Evolutionary conservation across 2,329 filamentous ascomycete species (phyloP).

Genomic region (Lasiodiplodia hormozganensis): DNA sequence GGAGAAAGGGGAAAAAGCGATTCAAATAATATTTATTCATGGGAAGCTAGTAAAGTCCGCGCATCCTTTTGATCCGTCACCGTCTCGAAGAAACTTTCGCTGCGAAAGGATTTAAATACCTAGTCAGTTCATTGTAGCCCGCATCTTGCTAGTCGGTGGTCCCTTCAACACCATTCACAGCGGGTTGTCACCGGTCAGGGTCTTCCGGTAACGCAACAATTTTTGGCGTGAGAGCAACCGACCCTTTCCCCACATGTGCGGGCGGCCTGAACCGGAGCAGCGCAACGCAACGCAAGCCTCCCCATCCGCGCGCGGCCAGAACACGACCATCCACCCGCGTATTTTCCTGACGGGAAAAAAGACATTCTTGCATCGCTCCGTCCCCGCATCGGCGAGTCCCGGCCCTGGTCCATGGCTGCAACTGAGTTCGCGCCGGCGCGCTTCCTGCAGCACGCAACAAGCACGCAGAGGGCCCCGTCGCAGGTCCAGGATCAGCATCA

Average conservation of each 20-base stretch:
- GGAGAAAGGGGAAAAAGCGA: too few species aligned
- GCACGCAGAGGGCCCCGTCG: background rate
- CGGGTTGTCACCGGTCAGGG: background rate
- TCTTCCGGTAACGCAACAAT: background rate
- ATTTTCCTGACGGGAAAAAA: background rate
- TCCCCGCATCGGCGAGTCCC: background rate
- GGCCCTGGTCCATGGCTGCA: background rate
- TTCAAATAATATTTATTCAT: too few species aligned
- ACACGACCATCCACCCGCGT: too few species aligned
- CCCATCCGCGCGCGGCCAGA: background rate
- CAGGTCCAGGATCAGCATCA: constrained; percentile 16
- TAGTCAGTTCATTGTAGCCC: background rate
- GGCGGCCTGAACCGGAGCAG: background rate
- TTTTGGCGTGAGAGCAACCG: background rate
- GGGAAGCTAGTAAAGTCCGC: too few species aligned
- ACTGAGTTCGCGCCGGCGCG: constrained; percentile 23
- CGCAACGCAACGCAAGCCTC: background rate
- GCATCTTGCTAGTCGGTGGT: background rate
- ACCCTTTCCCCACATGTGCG: background rate
- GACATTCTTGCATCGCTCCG: background rate
- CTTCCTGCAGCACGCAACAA: constrained; percentile 7
- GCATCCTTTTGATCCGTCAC: too few species aligned
- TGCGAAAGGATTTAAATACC: too few species aligned
- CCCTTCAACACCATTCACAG: background rate
- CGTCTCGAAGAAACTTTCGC: too few species aligned